Percentiles rank a stretch among this genome's conserved stretches.
phyloP scores from a whole-genome alignment of 1,139 yeast genomes.

The Saccharomyces hybrid region DNA sequence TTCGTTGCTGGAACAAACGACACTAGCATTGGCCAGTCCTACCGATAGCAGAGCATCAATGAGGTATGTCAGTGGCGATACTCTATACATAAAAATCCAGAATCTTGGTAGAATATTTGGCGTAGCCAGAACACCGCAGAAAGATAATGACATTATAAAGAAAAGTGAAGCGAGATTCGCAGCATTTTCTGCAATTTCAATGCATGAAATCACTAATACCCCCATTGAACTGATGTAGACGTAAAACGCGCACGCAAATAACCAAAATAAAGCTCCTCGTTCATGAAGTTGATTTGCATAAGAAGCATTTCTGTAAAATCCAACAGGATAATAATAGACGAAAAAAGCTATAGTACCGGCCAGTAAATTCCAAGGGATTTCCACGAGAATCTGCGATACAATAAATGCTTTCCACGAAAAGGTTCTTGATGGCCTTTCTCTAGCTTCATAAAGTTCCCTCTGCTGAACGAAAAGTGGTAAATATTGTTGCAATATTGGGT shows the following conservation, averaged over 20 bases:
- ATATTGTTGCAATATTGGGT: constrained; percentile 58
- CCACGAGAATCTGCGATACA: constrained; percentile 52
- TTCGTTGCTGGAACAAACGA: constrained; percentile 42
- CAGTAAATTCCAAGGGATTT: constrained; percentile 61
- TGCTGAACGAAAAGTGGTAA: constrained; percentile 60
- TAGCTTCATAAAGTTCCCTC: constrained; percentile 69
- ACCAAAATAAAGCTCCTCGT: constrained; percentile 61
- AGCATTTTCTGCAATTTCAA: constrained; percentile 58
- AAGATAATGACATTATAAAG: constrained; percentile 57
- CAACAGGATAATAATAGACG: constrained; percentile 75
- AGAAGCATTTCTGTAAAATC: constrained; percentile 47
- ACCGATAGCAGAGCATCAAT: constrained; percentile 42
- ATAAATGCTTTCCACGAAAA: constrained; percentile 54
- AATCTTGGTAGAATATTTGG: constrained; percentile 46
- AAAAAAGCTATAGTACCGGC: constrained; percentile 58
- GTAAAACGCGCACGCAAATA: constrained; percentile 44
- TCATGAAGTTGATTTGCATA: constrained; percentile 42
- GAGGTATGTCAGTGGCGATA: constrained; percentile 53
- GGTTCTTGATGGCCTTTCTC: constrained; percentile 68
- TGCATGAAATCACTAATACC: constrained; percentile 42
- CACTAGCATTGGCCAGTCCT: constrained; percentile 42
- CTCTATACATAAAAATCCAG: constrained; percentile 54
- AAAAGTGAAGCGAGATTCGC: constrained; percentile 55
- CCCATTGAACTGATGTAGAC: constrained; percentile 55
- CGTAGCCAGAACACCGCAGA: constrained; percentile 72